Evolutionary conservation across 768 basidiomycete genomes (phyloP).

Genomic region (Tulasnella sp.): DNA sequence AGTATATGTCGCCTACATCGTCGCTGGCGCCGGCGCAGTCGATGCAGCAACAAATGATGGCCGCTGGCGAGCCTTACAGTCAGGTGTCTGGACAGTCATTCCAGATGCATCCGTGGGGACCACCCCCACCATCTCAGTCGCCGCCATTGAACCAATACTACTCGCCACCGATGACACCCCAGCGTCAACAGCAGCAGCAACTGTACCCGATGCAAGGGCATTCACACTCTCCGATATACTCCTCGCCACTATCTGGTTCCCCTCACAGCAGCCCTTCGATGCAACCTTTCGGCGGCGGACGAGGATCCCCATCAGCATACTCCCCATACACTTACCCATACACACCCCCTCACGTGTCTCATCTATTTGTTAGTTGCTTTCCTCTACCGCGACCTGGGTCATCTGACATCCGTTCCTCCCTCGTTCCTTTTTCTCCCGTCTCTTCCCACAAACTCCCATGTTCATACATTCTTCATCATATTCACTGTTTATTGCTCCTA

Average conservation of each 20-base stretch:
- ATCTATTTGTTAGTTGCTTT: conserved; percentile 12
- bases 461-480: background rate
- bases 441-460: background rate
- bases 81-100: background rate
- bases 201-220: background rate
- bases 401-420: background rate
- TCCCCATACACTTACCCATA: conserved; percentile 5
- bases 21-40: conserved; percentile 5
- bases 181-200: conserved; percentile 8
- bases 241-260: background rate
- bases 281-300: background rate
- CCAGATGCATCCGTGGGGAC: background rate
- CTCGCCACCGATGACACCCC: conserved; percentile 11
- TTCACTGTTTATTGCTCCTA: background rate
- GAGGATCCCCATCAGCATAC: conserved; percentile 3
- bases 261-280: background rate
- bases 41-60: background rate
- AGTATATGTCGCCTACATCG: conserved; percentile 1
- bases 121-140: conserved; percentile 3
- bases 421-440: background rate
- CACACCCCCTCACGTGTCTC: conserved; percentile 13
- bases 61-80: background rate
- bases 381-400: background rate
- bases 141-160: conserved; percentile 1
- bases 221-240: background rate